Base-by-base conservation (phyloP, 202 grass and related monocot genomes). In the Brachypodium distachyon region DNA sequence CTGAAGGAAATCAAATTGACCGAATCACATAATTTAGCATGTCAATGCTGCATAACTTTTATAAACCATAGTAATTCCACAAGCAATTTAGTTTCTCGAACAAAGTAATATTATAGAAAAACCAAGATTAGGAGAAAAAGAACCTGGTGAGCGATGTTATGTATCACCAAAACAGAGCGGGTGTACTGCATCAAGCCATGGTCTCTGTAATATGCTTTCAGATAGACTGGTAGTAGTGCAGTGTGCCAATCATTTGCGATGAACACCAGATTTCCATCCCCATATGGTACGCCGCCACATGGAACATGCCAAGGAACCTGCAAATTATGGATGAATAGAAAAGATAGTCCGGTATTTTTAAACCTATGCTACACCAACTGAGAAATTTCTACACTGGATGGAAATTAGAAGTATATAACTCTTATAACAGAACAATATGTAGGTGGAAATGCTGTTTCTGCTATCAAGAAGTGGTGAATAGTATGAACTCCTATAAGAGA, bases 231-330 rank as follows among this genome's bases (percentile, higher is more conserved):
- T 14, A 94, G 57, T 16, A 98, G 82, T 67, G 95, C 95, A 25
- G 95, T 92, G 80, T 98, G 95, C 95, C 95, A 98, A 42, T 98
- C 95, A 62, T 94, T 97, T 42, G 95, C 91, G 78, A 97, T 87
- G 69, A 97, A 97, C 44, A 74, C 95, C 77, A 97, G 83, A 78
- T 97, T 97, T 46, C 95, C 95, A 72, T 97, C 95, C 37, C 95
- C 95, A 23, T 97, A 97, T 72, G 86, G 89, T 1, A 63, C 57
- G 61, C 91, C 95, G 13, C 91, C 95, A 23, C 95, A 97, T 48
- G 95, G 95, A 76, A 97, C 95, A 9, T 92, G 41, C 95, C 95
- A 97, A 72, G 95, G 91, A 79, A 90, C 91, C 94, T 97, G 74
- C 19, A 67, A 68, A 47, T 47, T 37, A 42, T 55, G 37, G 27